Percentiles rank a stretch among this genome's conserved stretches.
Evolutionary conservation across 768 basidiomycete genomes (phyloP).

Genomic region (Tricholoma saponaceum): DNA sequence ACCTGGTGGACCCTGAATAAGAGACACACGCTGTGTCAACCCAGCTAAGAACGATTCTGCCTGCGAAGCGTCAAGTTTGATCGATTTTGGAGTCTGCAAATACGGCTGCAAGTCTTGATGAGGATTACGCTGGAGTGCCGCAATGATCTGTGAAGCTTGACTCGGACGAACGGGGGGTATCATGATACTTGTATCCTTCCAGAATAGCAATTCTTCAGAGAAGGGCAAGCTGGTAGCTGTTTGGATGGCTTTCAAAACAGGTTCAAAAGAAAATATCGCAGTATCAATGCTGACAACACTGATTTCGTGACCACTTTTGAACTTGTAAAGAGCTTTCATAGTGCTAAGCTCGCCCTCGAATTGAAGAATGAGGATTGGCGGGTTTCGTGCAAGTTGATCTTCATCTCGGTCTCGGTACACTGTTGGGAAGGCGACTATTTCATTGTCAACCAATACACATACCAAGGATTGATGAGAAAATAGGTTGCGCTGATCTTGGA

Average conservation of each 20-base stretch:
- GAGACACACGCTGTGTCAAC: conserved; percentile 49
- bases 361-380: conserved; percentile 50
- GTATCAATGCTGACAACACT: conserved; percentile 52
- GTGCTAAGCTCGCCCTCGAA: conserved; percentile 40
- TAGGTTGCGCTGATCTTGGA: conserved; percentile 36
- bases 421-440: conserved; percentile 49
- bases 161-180: conserved; percentile 3
- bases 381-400: conserved; percentile 39
- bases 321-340: conserved; percentile 32
- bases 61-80: conserved; percentile 52
- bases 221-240: conserved; percentile 40
- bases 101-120: conserved; percentile 35
- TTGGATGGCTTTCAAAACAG: conserved; percentile 54
- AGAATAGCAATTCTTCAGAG: conserved; percentile 47
- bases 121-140: conserved; percentile 28
- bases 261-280: conserved; percentile 59
- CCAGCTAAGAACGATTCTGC: conserved; percentile 42
- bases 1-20: conserved; percentile 76
- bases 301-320: conserved; percentile 27
- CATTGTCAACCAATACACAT: conserved; percentile 44
- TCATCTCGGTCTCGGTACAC: conserved; percentile 45
- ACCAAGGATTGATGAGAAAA: conserved; percentile 51
- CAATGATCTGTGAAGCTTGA: conserved; percentile 8
- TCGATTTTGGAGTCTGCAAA: conserved; percentile 31
- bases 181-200: conserved; percentile 30